A percentile compares a stretch with the other conserved stretches of the same genome.
These are phyloP conservation scores for Rosellinia necatrix DNA, from an alignment of 2,329 filamentous ascomycete genomes.

Conservation along the genomic window DNA sequence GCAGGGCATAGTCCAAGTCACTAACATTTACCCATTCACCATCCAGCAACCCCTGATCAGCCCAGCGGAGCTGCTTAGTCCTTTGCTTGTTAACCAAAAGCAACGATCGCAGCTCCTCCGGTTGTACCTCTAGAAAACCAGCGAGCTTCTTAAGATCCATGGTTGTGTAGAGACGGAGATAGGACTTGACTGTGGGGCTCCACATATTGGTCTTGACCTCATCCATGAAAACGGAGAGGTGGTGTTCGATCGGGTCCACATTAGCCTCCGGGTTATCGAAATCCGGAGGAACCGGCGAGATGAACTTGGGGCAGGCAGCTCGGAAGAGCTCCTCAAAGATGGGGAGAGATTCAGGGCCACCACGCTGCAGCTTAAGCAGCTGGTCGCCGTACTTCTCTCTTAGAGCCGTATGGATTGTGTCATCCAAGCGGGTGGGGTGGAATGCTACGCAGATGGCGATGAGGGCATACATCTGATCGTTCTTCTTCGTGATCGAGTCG, in stretches of 20 bases:
- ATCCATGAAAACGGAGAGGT: constrained; percentile 97
- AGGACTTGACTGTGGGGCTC: constrained; percentile 96
- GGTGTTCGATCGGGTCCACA: constrained; percentile 96
- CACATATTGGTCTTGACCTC: constrained; percentile 99
- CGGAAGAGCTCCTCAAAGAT: constrained; percentile 99
- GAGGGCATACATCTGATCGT: constrained; percentile 99
- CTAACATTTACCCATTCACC: constrained; percentile 92
- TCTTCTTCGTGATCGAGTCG: constrained; percentile 99
- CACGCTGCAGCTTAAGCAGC: constrained; percentile 93
- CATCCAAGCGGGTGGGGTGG: constrained; percentile 94
- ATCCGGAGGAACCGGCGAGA: constrained; percentile 93
- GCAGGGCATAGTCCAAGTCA: constrained; percentile 95
- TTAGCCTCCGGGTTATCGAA: constrained; percentile 97
- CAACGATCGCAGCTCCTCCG: constrained; percentile 94
- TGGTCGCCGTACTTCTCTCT: constrained; percentile 99
- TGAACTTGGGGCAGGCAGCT: constrained; percentile 98
- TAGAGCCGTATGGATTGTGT: constrained; percentile 97
- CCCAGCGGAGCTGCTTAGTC: constrained; percentile 94
- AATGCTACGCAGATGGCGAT: constrained; percentile 99
- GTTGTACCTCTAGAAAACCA: constrained; percentile 93
- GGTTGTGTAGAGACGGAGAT: constrained; percentile 98
- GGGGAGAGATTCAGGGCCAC: constrained; percentile 91
- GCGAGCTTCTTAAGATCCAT: constrained; percentile 99
- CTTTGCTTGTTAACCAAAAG: constrained; percentile 98
- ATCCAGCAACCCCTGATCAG: constrained; percentile 85